These are phyloP conservation scores for Podosphaera xanthii DNA, from an alignment of 2,329 filamentous ascomycete species.

Conservation along the genomic window DNA sequence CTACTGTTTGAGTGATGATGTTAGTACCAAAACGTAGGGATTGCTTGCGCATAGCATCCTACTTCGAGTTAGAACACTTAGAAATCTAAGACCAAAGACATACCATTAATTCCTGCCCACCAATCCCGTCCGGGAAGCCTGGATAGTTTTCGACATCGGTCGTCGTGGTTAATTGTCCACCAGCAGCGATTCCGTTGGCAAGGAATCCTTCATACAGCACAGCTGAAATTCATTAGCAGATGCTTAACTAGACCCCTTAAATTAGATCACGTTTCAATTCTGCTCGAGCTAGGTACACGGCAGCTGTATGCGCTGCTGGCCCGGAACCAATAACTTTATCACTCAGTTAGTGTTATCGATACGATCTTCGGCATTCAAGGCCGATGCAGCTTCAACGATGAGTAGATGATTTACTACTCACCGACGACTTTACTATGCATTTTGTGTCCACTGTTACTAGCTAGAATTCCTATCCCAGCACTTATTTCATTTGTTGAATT, in stretches of 20 bases:
- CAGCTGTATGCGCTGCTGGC: slow-evolving; percentile 90
- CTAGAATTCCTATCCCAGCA: too few relatives aligned
- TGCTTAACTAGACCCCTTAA: background rate
- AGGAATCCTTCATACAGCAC: slow-evolving; percentile 96
- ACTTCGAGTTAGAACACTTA: background rate
- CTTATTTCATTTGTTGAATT: too few relatives aligned
- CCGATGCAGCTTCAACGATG: background rate
- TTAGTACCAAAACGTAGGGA: slow-evolving; percentile 80
- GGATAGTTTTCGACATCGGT: slow-evolving; percentile 98
- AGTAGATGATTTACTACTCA: slow-evolving; percentile 24
- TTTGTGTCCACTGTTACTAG: slow-evolving; percentile 18
- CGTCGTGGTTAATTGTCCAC: slow-evolving; percentile 91
- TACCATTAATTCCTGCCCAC: slow-evolving; percentile 65
- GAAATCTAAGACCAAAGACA: background rate
- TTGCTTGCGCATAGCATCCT: slow-evolving; percentile 75
- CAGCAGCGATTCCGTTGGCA: slow-evolving; percentile 86
- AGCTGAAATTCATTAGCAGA: slow-evolving; percentile 23
- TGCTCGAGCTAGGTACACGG: slow-evolving; percentile 84
- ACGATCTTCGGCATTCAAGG: background rate
- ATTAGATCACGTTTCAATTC: slow-evolving; percentile 48
- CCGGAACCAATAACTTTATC: slow-evolving; percentile 66
- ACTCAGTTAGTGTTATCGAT: background rate
- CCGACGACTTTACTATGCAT: slow-evolving; percentile 90
- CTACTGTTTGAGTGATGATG: slow-evolving; percentile 81
- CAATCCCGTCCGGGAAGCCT: slow-evolving; percentile 75